Conservation (phyloP, 768 basidiomycete genomes). For the Russula emetica region DNA sequence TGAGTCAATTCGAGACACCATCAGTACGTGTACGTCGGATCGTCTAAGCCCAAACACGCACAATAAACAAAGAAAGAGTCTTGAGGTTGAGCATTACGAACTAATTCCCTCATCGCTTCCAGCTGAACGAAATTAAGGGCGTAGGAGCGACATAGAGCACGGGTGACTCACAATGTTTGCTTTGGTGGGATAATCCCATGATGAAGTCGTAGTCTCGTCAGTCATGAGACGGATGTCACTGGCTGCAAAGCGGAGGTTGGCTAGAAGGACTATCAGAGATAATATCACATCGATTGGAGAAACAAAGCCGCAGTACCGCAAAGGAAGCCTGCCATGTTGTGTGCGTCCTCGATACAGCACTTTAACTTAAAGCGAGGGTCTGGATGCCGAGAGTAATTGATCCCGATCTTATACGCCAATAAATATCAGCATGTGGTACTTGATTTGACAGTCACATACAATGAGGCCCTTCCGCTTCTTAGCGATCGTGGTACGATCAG, state of each 20-base stretch:
- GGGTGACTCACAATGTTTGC: background rate
- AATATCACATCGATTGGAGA: background rate
- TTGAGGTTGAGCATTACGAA: background rate
- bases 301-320: background rate
- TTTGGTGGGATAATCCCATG: background rate
- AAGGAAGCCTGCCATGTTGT: background rate
- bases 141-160: background rate
- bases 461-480: background rate
- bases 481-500: background rate
- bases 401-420: background rate
- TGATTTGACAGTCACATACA: too few species aligned
- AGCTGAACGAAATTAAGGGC: background rate
- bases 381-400: background rate
- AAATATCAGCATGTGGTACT: too few species aligned
- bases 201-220: background rate
- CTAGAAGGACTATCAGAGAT: background rate
- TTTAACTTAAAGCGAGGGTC: background rate
- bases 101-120: background rate
- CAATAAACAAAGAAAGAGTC: background rate
- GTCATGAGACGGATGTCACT: background rate
- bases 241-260: background rate
- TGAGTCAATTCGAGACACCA: background rate
- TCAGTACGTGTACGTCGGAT: background rate
- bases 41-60: background rate
- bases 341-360: background rate